Evolutionary conservation across 352 stramenopile species (phyloP).

Genomic region (Globisporangium paroecandrum): DNA sequence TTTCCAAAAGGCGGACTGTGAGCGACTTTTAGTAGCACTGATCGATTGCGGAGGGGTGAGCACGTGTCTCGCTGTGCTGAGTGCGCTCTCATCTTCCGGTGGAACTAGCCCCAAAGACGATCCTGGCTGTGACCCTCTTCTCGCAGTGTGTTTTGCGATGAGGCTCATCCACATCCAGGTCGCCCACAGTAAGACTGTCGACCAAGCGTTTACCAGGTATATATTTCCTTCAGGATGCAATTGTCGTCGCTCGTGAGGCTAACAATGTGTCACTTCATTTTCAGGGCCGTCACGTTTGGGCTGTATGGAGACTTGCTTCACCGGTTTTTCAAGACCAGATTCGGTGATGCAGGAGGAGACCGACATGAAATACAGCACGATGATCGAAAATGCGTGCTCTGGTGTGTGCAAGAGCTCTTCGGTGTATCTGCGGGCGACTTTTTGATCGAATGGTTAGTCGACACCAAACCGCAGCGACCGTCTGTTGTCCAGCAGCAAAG

Average conservation of each 20-base stretch:
- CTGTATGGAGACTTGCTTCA: slow-evolving; percentile 31
- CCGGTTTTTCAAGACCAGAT: slow-evolving; percentile 7
- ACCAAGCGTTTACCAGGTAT: slow-evolving; percentile 16
- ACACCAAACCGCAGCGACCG: background rate
- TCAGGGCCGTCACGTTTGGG: slow-evolving; percentile 24
- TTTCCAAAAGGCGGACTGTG: slow-evolving; percentile 17
- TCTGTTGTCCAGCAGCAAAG: background rate
- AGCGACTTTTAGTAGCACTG: slow-evolving; percentile 32
- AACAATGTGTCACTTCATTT: background rate
- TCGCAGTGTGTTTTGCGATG: slow-evolving; percentile 7
- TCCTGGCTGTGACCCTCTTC: background rate
- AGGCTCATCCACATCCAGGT: slow-evolving; percentile 12
- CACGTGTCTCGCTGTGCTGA: slow-evolving; percentile 44
- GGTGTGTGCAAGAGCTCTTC: slow-evolving; percentile 3
- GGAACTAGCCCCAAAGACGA: background rate
- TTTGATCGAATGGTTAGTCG: background rate
- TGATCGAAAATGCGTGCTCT: slow-evolving; percentile 5
- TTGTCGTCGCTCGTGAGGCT: background rate
- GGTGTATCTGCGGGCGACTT: slow-evolving; percentile 6
- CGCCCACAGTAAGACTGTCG: slow-evolving; percentile 1
- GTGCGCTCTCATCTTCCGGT: slow-evolving; percentile 16
- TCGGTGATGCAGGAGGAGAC: background rate
- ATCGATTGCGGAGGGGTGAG: slow-evolving; percentile 40
- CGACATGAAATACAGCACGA: background rate
- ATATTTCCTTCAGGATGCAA: background rate